Evolutionary conservation across 192 early-diverging fungal genomes (phyloP), one percentile per base, ranked within the genome.

Genomic region (Podila minutissima): DNA sequence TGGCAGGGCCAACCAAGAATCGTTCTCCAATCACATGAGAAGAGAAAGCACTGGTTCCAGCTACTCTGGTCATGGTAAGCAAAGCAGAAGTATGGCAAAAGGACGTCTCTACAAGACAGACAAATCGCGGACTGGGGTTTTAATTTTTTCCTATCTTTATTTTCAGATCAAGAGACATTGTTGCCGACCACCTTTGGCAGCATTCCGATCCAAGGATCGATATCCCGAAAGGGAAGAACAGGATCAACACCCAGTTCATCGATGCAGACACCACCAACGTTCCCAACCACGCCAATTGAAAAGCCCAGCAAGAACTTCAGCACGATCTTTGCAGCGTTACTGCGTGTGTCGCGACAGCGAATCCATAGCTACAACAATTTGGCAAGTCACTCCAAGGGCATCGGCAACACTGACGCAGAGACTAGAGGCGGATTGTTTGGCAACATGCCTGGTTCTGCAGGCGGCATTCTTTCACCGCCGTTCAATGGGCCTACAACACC

Each of bases 21-120:
- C 69, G 65, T 59, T 73, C n/a, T 83, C 84, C 11, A 75, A 73
- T 28, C 83, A 87, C 61, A 83, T 78, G 7, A 61, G 84, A 38
- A 83, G 84, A 55, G 83, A 83, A 50, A 88, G 87, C 31, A 65
- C 72, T 31, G 81, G 87, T 24, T 86, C 87, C 1, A 84, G 82
- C 51, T 86, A 86, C 62, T 75, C 85, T 10, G 76, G 82, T 28
- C 26, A 67, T 59, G 75, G 70, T 79, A 79, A 50, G 33, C 20
- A 50, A 29, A 48, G 10, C 11, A 12, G 0, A 33, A 59, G 62
- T n/a, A 50, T 66, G 38, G 60, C 9, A n/a, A 28, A 37, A 11
- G 35, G 35, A 37, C 4, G 32, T 35, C 46, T 62, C 10, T 59
- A 32, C 29, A 20, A 62, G 37, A 63, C 17, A 73, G 66, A 53